Base-by-base conservation (phyloP, 345 rosid species). In the Brassica carinata region DNA sequence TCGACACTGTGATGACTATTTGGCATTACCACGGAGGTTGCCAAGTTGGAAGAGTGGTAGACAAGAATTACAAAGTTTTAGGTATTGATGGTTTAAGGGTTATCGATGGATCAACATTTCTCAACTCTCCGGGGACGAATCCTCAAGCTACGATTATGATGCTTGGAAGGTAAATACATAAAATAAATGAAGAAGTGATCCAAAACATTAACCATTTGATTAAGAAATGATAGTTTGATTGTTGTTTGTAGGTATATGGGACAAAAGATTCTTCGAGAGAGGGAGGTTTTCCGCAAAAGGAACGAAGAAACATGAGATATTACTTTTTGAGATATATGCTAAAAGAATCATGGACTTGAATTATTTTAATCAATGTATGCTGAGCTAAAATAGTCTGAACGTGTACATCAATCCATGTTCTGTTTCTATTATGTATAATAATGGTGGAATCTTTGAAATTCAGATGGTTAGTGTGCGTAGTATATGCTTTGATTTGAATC, bases 21-120 rank as follows among this genome's bases (percentile, higher is more conserved):
- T 91, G 92, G 92, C 97, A 87, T 73, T 91, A 88, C 67, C 94
- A 88, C 63, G 94, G 92, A 27, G 96, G 94, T 51, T 91, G 96
- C 30, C 92, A 84, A 78, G 87, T 88, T 23, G 87, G 88, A 9
- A 83, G 67, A 43, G 96, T 90, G 27, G 88, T 90, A 5, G 92
- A 91, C 79, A 78, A 23, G 31, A 83, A 88, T 73, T 90, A 86
- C 74, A 86, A 67, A 69, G 96, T 90, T 8, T 5, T 82, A 66
- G 91, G 96, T 4, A 77, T 88, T 5, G 89, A 87, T 73, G 78
- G 75, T 0, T 64, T 88, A 2, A 78, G 92, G 75, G 90, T 91
- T 43, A 76, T 91, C 8, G 92, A 91, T 81, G 89, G 85, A 0
- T 91, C 97, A 2, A 88, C 96, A 5, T 90, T 88, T 81, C 69